These are phyloP conservation scores for Calvatia gigantea DNA, from an alignment of 768 basidiomycete genomes.

Conservation along the genomic window DNA sequence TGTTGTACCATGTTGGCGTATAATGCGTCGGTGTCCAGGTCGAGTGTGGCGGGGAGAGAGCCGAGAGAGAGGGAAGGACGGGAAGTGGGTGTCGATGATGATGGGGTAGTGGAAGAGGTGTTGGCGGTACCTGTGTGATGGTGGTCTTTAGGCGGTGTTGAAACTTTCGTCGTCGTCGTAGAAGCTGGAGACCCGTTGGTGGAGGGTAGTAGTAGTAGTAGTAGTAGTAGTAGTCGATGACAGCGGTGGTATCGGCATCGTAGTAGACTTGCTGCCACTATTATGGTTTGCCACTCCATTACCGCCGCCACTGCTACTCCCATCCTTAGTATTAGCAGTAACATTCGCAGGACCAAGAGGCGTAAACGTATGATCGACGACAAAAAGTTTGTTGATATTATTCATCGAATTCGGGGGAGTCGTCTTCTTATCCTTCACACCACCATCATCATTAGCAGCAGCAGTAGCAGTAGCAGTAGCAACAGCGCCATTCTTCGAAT, in stretches of 20 bases:
- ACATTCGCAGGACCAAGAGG: constrained; percentile 26
- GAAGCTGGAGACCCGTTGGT: not conserved
- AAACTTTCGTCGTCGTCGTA: not conserved
- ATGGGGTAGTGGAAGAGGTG: not conserved
- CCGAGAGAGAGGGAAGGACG: constrained; percentile 21
- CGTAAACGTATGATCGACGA: constrained; percentile 22
- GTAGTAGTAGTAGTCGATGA: not conserved
- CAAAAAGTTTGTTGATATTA: constrained; percentile 8
- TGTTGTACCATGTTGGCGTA: constrained; percentile 2
- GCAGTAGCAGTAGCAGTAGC: too few species aligned
- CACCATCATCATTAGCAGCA: too few species aligned
- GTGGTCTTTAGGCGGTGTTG: too few species aligned
- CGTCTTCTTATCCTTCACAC: not conserved
- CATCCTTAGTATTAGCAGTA: not conserved
- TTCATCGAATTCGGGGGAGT: not conserved
- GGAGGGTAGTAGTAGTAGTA: not conserved
- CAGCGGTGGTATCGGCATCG: not conserved
- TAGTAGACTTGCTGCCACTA: too few species aligned
- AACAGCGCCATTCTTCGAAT: too few species aligned
- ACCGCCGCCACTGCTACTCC: too few species aligned
- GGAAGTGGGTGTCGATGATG: constrained; percentile 10
- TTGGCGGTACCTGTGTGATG: too few species aligned
- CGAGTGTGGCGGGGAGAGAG: constrained; percentile 24
- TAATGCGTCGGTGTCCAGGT: not conserved
- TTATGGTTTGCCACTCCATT: too few species aligned